Conservation (phyloP, 768 basidiomycete genomes). For the Multifurca ochricompacta region DNA sequence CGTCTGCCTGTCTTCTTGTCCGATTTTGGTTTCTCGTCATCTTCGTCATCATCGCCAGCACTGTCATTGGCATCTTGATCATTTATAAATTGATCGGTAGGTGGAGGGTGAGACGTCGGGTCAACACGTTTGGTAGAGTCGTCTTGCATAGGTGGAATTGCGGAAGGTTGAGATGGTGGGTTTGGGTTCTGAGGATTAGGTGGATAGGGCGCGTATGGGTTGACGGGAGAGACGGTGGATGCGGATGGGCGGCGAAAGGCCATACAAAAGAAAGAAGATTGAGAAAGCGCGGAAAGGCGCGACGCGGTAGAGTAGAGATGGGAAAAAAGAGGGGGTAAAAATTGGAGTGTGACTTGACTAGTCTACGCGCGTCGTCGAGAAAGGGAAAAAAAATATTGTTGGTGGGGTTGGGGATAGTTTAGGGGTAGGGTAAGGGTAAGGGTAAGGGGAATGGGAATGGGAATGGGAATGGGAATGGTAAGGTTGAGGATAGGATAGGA, state of each 20-base stretch:
- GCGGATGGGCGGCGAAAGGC: conserved; percentile 19
- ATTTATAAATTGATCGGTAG: conserved; percentile 74
- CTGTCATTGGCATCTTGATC: conserved; percentile 80
- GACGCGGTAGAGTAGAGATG: not conserved
- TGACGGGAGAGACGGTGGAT: conserved; percentile 8
- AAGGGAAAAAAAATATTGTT: no score
- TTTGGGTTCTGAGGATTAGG: conserved; percentile 1
- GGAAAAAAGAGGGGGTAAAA: no score
- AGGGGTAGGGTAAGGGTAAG: no score
- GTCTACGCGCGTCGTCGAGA: no score
- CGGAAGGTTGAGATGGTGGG: not conserved
- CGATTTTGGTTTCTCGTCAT: conserved; percentile 65
- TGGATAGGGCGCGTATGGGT: conserved; percentile 10
- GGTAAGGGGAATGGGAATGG: not conserved
- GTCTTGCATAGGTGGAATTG: conserved; percentile 14
- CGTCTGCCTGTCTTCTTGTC: conserved; percentile 90
- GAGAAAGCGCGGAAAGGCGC: not conserved
- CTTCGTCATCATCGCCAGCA: conserved; percentile 73
- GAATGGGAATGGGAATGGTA: no score
- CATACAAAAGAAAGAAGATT: conserved; percentile 9
- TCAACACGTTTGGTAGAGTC: conserved; percentile 22
- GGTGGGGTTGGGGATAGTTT: no score
- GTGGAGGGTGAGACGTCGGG: conserved; percentile 32
- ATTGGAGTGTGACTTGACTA: not conserved
- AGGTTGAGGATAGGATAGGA: no score